Percentiles rank a stretch among this genome's conserved stretches.
Conservation (phyloP, 768 basidiomycete genomes). For the Tubosaeta sp. region DNA sequence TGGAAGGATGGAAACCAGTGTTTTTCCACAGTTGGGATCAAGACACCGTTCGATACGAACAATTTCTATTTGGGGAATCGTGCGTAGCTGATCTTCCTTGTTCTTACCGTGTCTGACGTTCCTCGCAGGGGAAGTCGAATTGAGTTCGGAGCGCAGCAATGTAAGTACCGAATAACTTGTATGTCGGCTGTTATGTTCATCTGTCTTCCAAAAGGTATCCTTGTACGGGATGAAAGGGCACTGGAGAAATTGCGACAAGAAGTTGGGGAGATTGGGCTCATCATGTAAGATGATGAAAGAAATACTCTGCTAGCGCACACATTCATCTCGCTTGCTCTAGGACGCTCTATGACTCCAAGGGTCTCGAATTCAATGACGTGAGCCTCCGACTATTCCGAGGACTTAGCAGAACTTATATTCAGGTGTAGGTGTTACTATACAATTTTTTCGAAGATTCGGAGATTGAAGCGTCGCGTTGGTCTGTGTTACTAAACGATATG, state of each 20-base stretch:
- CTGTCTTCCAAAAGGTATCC: constrained; percentile 44
- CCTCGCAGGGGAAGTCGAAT: constrained; percentile 41
- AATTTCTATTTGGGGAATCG: constrained; percentile 54
- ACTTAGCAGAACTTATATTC: background rate
- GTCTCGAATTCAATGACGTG: constrained; percentile 24
- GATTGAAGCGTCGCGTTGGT: constrained; percentile 51
- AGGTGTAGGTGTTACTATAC: constrained; percentile 51
- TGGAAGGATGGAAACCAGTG: constrained; percentile 52
- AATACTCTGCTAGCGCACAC: background rate
- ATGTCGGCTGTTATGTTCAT: background rate
- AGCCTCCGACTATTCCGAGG: background rate
- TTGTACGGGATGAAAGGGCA: constrained; percentile 61
- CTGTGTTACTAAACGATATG: constrained; percentile 46
- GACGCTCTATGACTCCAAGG: constrained; percentile 33
- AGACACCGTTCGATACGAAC: constrained; percentile 42
- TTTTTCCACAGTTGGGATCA: constrained; percentile 51
- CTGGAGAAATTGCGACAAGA: constrained; percentile 43
- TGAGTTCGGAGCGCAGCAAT: constrained; percentile 64
- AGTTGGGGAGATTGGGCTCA: constrained; percentile 55
- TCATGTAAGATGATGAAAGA: constrained; percentile 43
- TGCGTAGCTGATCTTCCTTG: constrained; percentile 18
- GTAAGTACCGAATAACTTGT: constrained; percentile 30
- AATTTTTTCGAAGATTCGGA: constrained; percentile 49
- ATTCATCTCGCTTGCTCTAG: constrained; percentile 7
- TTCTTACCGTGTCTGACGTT: constrained; percentile 6